These are phyloP conservation scores for Cyclanthera cordifolia DNA, from an alignment of 306 rosid species.

Conservation along the genomic window DNA sequence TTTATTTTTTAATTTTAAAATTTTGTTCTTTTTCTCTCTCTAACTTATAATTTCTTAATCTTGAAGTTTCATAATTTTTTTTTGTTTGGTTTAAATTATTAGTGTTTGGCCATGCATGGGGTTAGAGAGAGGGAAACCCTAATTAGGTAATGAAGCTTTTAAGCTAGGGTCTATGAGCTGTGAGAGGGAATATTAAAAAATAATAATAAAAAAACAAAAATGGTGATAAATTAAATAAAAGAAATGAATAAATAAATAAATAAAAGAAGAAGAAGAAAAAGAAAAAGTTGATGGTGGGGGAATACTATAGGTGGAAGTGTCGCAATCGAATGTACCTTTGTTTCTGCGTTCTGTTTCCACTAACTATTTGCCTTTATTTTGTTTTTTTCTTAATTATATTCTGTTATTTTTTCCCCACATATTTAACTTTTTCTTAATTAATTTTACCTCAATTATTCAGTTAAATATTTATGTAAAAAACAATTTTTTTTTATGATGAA, in stretches of 20 bases:
- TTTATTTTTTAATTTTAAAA: too few relatives aligned
- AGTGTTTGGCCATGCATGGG: conserved; percentile 29
- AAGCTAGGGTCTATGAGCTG: not conserved
- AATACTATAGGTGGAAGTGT: conserved; percentile 60
- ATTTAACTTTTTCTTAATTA: not conserved
- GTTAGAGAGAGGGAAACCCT: conserved; percentile 21
- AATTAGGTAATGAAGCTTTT: conserved; percentile 14
- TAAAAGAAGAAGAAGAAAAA: conserved; percentile 25
- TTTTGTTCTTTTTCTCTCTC: not conserved
- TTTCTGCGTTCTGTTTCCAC: conserved; percentile 15
- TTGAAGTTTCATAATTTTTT: conserved; percentile 26
- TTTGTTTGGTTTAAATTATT: too few relatives aligned
- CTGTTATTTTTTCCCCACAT: not conserved
- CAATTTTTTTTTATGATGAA: too few relatives aligned
- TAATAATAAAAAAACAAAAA: conserved; percentile 28
- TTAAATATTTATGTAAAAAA: too few relatives aligned
- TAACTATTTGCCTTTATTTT: conserved; percentile 4
- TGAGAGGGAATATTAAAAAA: conserved; percentile 12
- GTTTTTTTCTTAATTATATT: conserved; percentile 8
- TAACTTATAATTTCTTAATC: conserved; percentile 28
- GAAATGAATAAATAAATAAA: conserved; percentile 13
- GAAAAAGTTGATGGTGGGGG: conserved; percentile 39
- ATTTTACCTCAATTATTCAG: not conserved
- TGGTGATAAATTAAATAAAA: not conserved
- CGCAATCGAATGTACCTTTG: conserved; percentile 56